phyloP scores from a whole-genome alignment of 108 stramenopile species.

The Fragilariopsis cylindrus region DNA sequence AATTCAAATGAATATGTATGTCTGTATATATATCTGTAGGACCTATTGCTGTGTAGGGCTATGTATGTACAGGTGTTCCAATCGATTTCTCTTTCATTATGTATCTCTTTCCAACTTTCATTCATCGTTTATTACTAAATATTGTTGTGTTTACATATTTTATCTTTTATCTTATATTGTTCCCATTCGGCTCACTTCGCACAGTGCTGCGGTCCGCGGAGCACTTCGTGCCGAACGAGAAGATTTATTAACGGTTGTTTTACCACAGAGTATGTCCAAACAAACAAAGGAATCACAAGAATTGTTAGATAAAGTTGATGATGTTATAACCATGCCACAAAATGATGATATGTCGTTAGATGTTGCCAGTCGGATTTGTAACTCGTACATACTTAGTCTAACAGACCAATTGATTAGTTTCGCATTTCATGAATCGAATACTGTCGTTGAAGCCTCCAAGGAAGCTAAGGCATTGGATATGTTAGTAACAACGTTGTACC shows the following conservation, averaged over 20 bases:
- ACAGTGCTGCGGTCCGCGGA: constrained; percentile 79
- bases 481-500: constrained; percentile 86
- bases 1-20: no score
- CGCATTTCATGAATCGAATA: constrained; percentile 91
- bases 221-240: constrained; percentile 87
- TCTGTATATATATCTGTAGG: no score
- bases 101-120: no score
- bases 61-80: no score
- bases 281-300: constrained; percentile 86
- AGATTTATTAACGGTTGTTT: constrained; percentile 87
- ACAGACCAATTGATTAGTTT: constrained; percentile 93
- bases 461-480: constrained; percentile 90
- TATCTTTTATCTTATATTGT: not conserved
- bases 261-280: constrained; percentile 87
- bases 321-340: constrained; percentile 84
- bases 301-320: constrained; percentile 75
- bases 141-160: not conserved
- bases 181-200: not conserved
- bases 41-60: no score
- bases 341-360: constrained; percentile 84
- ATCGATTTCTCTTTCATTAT: no score
- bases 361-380: constrained; percentile 88
- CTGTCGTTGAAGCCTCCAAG: constrained; percentile 85
- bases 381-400: constrained; percentile 84
- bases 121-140: no score